Percentiles rank a stretch among this genome's conserved stretches.
Conservation (phyloP, 2,329 filamentous ascomycete species). For the Trichoderma arundinaceum region DNA sequence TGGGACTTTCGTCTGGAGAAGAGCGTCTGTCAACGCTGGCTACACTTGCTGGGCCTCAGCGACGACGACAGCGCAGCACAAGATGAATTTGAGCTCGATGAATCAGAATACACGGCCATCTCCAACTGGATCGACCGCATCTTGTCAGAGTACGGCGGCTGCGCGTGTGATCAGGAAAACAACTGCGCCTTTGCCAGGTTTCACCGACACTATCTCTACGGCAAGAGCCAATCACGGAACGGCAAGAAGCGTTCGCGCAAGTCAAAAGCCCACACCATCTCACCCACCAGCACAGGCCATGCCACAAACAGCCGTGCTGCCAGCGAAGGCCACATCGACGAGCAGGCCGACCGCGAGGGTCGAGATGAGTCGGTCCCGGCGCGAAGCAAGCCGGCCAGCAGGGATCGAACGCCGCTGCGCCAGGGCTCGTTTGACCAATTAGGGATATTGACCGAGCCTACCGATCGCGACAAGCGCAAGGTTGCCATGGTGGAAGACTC, state of each 20-base stretch:
- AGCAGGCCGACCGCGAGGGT: conserved; percentile 59
- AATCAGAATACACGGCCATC: conserved; percentile 65
- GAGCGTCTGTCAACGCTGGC: conserved; percentile 58
- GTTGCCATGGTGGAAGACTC: conserved; percentile 69
- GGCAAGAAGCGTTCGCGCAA: conserved; percentile 61
- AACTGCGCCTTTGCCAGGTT: conserved; percentile 70
- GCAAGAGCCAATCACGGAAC: conserved; percentile 51
- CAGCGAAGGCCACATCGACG: conserved; percentile 66
- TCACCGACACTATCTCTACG: conserved; percentile 60
- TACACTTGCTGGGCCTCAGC: conserved; percentile 64
- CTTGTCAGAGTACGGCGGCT: conserved; percentile 78
- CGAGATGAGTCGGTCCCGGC: conserved; percentile 54
- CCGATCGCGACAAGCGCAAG: conserved; percentile 70
- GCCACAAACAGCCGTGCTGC: conserved; percentile 67
- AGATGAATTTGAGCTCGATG: conserved; percentile 61
- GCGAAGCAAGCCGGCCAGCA: conserved; percentile 69
- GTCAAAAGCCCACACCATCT: conserved; percentile 60
- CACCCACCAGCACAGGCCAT: conserved; percentile 66
- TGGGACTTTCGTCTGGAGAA: conserved; percentile 72
- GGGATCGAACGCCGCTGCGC: conserved; percentile 66
- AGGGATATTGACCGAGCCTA: conserved; percentile 66
- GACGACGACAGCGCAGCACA: conserved; percentile 61
- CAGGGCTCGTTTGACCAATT: conserved; percentile 66
- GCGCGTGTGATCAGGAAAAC: conserved; percentile 70
- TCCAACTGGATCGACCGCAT: conserved; percentile 71